Base-by-base conservation (phyloP, 257 asterid species). In the Anisodus acutangulus region DNA sequence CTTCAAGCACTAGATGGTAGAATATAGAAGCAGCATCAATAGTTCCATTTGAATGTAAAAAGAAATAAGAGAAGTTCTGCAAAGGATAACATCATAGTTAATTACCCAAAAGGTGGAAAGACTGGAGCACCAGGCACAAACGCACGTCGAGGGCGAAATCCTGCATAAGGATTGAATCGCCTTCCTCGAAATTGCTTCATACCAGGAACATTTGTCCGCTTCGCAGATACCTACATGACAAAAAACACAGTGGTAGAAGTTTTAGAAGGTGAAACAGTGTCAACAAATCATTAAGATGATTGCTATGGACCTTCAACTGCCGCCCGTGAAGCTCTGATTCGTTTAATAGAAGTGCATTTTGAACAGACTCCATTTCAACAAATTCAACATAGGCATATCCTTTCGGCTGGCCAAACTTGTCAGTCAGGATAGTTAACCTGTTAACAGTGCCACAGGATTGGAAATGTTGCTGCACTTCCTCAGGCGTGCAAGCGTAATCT, bases 201-300 rank as follows among this genome's bases (percentile, higher is more conserved):
- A 60, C 95, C 94, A 49, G 94, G 95, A 83, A 92, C 64, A 82
- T 92, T 92, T 37, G 95, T 92, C 81, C 93, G 88, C 87, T 91
- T 91, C 60, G 89, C 91, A 45, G 90, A 87, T 26, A 92, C 93
- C 96, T 92, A 53, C 53, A 67, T 57, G 19, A 71, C 39, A 51
- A 51, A 67, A 19, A n/a, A 51, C 11, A 43, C 53, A 82, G 67
- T 66, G 62, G 88, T 19, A 45, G 39, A 81, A 86, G 53, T 39
- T 79, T 19, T 72, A 57, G 66, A 47, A 81, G 31, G 78, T 78
- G 51, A 79, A 80, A 54, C 58, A 66, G 80, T 37, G 19, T 54
- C 54, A 31, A 85, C n/a, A 11, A 71, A 15, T 45, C 62, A 51
- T 43, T 15, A 68, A 66, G 82, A 70, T 39, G 78, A 78, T 74